Percentiles rank a stretch among this genome's conserved stretches.
These are phyloP conservation scores for Alternaria arborescens DNA, from an alignment of 2,329 filamentous ascomycete species.

Conservation along the genomic window DNA sequence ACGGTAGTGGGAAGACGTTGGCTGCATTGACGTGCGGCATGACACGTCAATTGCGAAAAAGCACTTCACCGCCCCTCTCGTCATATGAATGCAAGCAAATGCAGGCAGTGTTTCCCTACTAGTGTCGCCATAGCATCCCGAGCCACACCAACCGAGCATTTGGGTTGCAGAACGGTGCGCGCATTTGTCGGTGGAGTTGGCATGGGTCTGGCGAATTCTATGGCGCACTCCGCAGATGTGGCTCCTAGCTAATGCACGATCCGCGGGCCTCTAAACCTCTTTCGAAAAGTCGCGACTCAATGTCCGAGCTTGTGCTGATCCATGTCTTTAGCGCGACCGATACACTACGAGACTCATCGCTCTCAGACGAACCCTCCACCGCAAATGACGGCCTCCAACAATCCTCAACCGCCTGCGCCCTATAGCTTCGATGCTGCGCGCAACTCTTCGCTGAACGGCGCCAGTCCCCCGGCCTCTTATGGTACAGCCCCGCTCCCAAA, in stretches of 20 bases:
- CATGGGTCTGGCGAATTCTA: constrained; percentile 29
- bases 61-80: constrained; percentile 15
- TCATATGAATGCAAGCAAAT: constrained; percentile 7
- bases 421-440: constrained; percentile 55
- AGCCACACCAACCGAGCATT: constrained; percentile 6
- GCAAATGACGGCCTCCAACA: constrained; percentile 46
- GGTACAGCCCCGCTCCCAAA: constrained; percentile 38
- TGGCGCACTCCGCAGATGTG: constrained; percentile 38
- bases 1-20: constrained; percentile 14
- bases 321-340: constrained; percentile 39
- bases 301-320: constrained; percentile 25
- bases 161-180: constrained; percentile 14
- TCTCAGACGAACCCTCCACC: constrained; percentile 44
- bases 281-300: constrained; percentile 24
- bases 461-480: constrained; percentile 45
- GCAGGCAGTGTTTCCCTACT: constrained; percentile 12
- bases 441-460: constrained; percentile 54
- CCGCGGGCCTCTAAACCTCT: constrained; percentile 21
- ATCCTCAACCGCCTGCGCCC: constrained; percentile 47
- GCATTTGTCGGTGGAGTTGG: constrained; percentile 18
- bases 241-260: constrained; percentile 39
- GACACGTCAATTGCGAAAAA: constrained; percentile 26
- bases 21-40: constrained; percentile 19
- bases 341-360: constrained; percentile 37
- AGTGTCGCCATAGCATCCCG: constrained; percentile 6